Evolutionary conservation across 108 stramenopile species (phyloP), one percentile per base, ranked within the genome.

Genomic region (Cyclostephanos invisitatus): DNA sequence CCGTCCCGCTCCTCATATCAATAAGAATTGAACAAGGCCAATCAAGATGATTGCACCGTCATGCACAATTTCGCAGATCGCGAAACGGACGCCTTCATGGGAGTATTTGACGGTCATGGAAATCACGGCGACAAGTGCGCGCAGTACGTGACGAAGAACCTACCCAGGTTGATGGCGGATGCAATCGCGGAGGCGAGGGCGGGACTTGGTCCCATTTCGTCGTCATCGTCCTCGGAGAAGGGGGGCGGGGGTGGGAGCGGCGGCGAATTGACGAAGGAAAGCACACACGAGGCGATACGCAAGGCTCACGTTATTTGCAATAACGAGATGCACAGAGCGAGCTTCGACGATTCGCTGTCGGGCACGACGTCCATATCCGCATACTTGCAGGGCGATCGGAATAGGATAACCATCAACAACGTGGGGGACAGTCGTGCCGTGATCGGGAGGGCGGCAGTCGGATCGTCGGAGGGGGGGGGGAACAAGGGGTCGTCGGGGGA

Each of bases 391-490:
- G 97, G 96, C 11, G 68, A 85, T 47, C 62, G 85, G 21, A 91
- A 91, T 67, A 76, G 87, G 44, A 80, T 99, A 25, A 91, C 92
- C 56, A 85, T 98, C 50, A 89, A 89, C 68, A 99, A 99, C 74
- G 99, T 98, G 2, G 99, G 99, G 22, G 97, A 97, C 77, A 92
- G 91, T 63, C 88, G 97, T 7, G 94, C 96, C 21, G 91, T 99
- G 51, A 56, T 98, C 40, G 95, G 96, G 60, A 83, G 83, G 75
- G 51, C 55, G 25, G 51, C 73, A 0, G 57, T 37, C 44, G 44
- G 40, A 40, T 27, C 49, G 48, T 56, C 21, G 50, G 50, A 61
- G 55, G 53, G 40, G 44, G 14, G 29, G 11, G 42, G 56, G 59
- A 62, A 47, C 15, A 24, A 53, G 20, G 32, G 32, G 4, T 2